Evolutionary conservation across 352 stramenopile species (phyloP).

Genomic region (Blastocystis hominis): DNA sequence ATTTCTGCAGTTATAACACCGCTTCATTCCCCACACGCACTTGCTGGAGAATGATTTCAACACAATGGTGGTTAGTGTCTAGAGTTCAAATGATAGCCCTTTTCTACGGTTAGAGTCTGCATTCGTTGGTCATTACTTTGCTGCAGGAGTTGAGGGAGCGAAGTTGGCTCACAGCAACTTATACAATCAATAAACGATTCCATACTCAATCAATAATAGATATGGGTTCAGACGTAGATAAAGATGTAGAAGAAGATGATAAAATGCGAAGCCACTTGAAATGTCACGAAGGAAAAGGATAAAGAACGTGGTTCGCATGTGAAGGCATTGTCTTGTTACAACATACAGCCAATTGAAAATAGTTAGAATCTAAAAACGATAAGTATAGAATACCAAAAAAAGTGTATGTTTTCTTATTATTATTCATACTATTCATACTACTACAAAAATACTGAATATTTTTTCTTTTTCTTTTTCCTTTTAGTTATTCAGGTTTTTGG

Average conservation of each 20-base stretch:
- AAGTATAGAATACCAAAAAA: no score
- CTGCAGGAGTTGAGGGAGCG: conserved; percentile 1
- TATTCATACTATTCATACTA: no score
- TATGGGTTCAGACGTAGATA: neutral
- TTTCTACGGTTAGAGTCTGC: neutral
- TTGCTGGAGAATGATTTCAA: conserved; percentile 48
- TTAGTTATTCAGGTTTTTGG: neutral
- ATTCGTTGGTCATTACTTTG: conserved; percentile 45
- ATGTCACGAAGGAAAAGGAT: conserved; percentile 34
- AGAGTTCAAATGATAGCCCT: neutral
- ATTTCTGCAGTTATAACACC: conserved; percentile 20
- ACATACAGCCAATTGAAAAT: neutral
- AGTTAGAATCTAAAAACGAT: no score
- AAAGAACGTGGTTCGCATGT: neutral
- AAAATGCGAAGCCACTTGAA: neutral
- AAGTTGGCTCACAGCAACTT: conserved; percentile 41
- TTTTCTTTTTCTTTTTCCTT: neutral
- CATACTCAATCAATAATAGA: neutral
- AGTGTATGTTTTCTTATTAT: neutral
- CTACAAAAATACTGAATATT: neutral
- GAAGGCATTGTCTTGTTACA: neutral
- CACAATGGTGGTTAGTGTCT: conserved; percentile 40
- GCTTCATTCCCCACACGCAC: conserved; percentile 43
- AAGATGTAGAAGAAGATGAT: neutral
- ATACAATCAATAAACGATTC: conserved; percentile 54